phyloP scores from a whole-genome alignment of 345 rosid genomes.

The Kernera saxatilis region DNA sequence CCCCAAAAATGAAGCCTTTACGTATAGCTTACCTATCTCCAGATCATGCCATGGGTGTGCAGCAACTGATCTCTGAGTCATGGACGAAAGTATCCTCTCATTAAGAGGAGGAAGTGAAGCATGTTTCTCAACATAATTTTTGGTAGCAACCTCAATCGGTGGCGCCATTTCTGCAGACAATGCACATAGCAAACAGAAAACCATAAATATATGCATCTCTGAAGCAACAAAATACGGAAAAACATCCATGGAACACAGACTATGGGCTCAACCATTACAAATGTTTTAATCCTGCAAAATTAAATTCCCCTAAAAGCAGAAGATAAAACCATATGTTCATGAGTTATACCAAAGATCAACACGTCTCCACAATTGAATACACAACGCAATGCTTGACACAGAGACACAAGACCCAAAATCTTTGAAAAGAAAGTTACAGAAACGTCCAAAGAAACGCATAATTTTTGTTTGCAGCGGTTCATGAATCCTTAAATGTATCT shows the following conservation, averaged over 20 bases:
- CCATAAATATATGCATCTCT: not conserved
- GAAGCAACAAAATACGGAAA: not conserved
- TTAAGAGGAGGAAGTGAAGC: slow-evolving; percentile 65
- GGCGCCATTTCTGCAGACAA: slow-evolving; percentile 58
- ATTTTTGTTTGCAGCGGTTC: not conserved
- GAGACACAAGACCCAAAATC: not conserved
- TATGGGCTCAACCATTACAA: not conserved
- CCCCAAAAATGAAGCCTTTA: not conserved
- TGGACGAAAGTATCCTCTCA: slow-evolving; percentile 89
- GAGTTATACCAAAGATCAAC: slow-evolving; percentile 5
- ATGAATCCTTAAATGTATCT: slow-evolving; percentile 9
- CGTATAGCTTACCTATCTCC: slow-evolving; percentile 65
- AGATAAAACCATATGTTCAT: not conserved
- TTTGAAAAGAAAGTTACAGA: slow-evolving; percentile 12
- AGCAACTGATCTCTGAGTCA: slow-evolving; percentile 87
- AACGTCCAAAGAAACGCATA: slow-evolving; percentile 25
- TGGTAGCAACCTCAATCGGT: slow-evolving; percentile 49
- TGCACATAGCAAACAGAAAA: not conserved
- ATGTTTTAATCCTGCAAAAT: not conserved
- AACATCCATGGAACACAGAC: not conserved
- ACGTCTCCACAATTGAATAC: not conserved
- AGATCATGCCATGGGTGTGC: slow-evolving; percentile 99
- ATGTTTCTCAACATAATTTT: slow-evolving; percentile 28
- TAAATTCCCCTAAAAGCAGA: not conserved
- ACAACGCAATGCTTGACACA: slow-evolving; percentile 15